phyloP scores from a whole-genome alignment of 371 early-diverging fungal genomes.

The Paraphysoderma sedebokerense region DNA sequence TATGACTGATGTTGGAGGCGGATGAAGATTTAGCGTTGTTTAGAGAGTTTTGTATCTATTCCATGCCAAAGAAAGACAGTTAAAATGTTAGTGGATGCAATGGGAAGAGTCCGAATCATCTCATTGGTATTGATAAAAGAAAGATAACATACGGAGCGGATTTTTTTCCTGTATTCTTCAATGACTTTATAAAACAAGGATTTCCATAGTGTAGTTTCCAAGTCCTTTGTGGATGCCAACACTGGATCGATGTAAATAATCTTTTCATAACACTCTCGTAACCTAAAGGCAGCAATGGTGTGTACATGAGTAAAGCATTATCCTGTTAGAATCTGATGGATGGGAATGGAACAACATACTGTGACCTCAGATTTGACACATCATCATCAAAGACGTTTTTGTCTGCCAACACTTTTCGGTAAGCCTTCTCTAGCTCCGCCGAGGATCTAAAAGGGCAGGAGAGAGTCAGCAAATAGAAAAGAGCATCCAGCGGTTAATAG shows the following conservation, averaged over 20 bases:
- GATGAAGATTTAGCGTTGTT: too few species aligned
- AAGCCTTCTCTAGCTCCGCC: too few species aligned
- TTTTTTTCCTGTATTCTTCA: constrained; percentile 28
- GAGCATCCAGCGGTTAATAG: too few species aligned
- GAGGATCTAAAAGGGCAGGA: too few species aligned
- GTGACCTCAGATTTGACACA: too few species aligned
- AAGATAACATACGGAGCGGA: constrained; percentile 12
- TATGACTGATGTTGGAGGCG: constrained; percentile 8
- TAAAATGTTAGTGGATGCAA: constrained; percentile 1
- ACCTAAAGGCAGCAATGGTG: too few species aligned
- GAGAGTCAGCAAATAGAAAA: too few species aligned
- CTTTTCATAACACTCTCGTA: constrained; percentile 18
- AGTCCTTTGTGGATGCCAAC: constrained; percentile 23
- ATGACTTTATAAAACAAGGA: constrained; percentile 29
- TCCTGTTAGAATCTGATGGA: too few species aligned
- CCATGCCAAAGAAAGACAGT: constrained; percentile 5
- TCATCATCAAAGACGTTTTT: too few species aligned
- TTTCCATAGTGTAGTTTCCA: constrained; percentile 32
- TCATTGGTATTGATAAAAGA: neutral
- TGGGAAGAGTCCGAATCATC: constrained; percentile 2
- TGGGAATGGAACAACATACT: too few species aligned
- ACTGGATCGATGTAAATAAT: constrained; percentile 16
- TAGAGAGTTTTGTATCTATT: neutral
- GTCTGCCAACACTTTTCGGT: too few species aligned
- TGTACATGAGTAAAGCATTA: too few species aligned